Conservation (phyloP, 1,284 basidiomycete genomes). For the Ganoderma leucocontextum region DNA sequence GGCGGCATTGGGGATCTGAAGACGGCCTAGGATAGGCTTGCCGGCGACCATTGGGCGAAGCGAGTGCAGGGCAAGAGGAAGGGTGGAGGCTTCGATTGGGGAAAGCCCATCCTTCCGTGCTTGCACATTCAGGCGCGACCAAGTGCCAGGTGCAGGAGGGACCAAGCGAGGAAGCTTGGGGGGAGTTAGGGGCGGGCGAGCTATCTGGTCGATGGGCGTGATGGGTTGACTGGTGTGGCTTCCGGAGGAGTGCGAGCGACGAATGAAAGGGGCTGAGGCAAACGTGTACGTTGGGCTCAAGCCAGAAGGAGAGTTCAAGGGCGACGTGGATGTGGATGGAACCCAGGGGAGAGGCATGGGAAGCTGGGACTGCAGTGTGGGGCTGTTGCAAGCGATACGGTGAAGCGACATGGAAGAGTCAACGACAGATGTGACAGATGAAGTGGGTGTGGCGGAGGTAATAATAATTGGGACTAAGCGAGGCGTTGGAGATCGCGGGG, state of each 20-base stretch:
- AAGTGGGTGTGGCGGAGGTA: not conserved
- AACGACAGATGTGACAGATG: not conserved
- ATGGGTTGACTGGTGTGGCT: conserved; percentile 27
- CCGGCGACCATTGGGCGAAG: conserved; percentile 13
- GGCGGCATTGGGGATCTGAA: conserved; percentile 22
- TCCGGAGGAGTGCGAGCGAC: conserved; percentile 19
- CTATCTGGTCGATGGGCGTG: conserved; percentile 44
- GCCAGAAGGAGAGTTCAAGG: conserved; percentile 12
- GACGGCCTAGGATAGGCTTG: conserved; percentile 19
- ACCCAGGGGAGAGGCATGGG: conserved; percentile 32
- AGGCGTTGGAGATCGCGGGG: not conserved
- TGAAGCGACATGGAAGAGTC: conserved; percentile 38
- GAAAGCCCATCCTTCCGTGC: conserved; percentile 18
- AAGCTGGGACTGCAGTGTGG: conserved; percentile 38
- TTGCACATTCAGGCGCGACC: conserved; percentile 22
- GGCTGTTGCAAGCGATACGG: conserved; percentile 38
- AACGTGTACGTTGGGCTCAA: conserved; percentile 10
- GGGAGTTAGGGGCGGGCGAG: conserved; percentile 39
- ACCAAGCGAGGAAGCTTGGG: conserved; percentile 34
- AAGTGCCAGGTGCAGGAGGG: conserved; percentile 30
- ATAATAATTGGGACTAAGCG: conserved; percentile 8
- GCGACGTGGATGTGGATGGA: not conserved
- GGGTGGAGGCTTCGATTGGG: conserved; percentile 16
- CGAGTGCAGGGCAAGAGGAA: conserved; percentile 21
- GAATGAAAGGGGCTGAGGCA: conserved; percentile 13